Base-by-base conservation (phyloP, 208 protist genomes). In the Endotrypanum monterogeii region DNA sequence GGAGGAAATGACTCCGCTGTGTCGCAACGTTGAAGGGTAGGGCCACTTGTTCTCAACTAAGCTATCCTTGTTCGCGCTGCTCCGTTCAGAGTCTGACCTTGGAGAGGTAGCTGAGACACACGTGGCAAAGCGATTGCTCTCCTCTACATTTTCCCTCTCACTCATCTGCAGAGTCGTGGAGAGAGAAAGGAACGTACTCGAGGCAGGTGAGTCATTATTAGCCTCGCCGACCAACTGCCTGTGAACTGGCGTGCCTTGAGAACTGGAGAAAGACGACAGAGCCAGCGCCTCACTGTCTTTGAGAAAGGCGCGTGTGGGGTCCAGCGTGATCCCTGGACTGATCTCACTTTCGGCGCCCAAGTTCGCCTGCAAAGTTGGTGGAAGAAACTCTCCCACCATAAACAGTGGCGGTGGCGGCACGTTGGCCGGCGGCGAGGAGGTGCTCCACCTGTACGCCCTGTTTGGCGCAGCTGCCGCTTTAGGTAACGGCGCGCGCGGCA, bases 91-190 rank as follows among this genome's bases (percentile, higher is more conserved):
- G 0, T 68, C 70, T 32, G 14, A 52, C 9, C 20, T 30, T 18
- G 9, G 52, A 11, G 65, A 68, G 25, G 78, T 56, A n/a, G 55
- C 70, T 23, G 81, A 84, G 2, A 80, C 51, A 52, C 84, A 89
- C 44, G 84, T 83, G n/a, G 46, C 81, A 50, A 89, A 89, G 39
- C 77, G 54, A 28, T 80, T 74, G 46, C 74, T 74, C 51, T 54
- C 46, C 61, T 74, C 74, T 11, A 58, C 18, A 28, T 44, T 56
- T 2, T 71, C 54, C 39, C 62, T 75, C 37, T 71, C 72, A 2
- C 44, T 46, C 23, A 51, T 18, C 2, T 28, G 6, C 37, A 71
- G 37, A 28, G 72, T 73, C 9, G 56, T 57, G 8, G 80, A 79
- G 37, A 74, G 32, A 14, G 67, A 79, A 3, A 52, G 37, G 35